Evolutionary conservation across 768 basidiomycete genomes (phyloP).

Genomic region (Nidularia pulvinata): DNA sequence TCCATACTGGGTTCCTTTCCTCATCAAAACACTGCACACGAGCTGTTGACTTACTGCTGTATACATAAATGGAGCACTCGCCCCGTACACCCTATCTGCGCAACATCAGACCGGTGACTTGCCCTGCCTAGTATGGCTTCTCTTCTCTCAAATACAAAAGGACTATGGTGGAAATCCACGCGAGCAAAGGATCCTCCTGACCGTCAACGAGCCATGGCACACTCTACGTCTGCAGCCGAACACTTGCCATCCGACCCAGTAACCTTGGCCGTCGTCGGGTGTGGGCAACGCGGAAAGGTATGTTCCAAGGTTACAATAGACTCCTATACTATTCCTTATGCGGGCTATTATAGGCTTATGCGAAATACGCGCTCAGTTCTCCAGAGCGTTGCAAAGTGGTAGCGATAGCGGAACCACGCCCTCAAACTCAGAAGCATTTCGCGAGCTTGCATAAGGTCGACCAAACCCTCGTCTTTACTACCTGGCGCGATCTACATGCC

Average conservation of each 20-base stretch:
- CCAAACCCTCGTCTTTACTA: conserved; percentile 63
- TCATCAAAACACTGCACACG: too few species aligned
- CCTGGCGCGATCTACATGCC: conserved; percentile 70
- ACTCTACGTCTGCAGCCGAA: neutral
- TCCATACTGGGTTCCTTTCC: too few species aligned
- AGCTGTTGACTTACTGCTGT: too few species aligned
- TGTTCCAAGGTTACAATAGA: conserved; percentile 1
- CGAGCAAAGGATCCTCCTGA: conserved; percentile 16
- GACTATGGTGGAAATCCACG: conserved; percentile 28
- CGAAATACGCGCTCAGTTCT: conserved; percentile 54
- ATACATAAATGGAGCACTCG: neutral
- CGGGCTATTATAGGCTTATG: conserved; percentile 48
- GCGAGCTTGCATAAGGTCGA: conserved; percentile 60
- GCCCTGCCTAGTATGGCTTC: conserved; percentile 15
- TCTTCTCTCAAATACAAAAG: conserved; percentile 27
- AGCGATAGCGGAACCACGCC: conserved; percentile 83
- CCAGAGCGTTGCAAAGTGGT: conserved; percentile 76
- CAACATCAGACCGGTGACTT: neutral
- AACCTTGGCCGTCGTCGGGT: conserved; percentile 79
- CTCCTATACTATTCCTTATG: too few species aligned
- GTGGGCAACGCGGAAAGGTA: conserved; percentile 83
- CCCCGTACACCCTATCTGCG: neutral
- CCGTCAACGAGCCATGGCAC: conserved; percentile 1
- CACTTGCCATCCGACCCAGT: conserved; percentile 34
- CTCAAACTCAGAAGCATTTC: conserved; percentile 59